Base-by-base conservation (phyloP, 2,329 filamentous ascomycete species). In the Neonectria coccinea region DNA sequence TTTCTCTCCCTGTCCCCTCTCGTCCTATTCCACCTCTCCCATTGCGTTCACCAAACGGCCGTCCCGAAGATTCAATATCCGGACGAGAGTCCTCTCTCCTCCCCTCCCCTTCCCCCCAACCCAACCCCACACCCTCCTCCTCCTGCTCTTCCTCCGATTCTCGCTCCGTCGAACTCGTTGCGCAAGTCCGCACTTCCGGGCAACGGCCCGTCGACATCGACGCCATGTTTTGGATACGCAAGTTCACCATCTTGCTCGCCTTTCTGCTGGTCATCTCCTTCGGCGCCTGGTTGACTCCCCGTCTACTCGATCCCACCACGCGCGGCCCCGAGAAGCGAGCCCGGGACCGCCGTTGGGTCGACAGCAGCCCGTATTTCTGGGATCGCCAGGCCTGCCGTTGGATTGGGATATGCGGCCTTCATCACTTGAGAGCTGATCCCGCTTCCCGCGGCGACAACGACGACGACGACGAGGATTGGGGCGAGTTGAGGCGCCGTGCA, bases 341-440 rank as follows among this genome's bases (percentile, higher is more conserved):
- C 56, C 88, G 89, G 69, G 90, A 93, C 75, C 80, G 81, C 62
- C 81, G 79, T 69, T 95, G 92, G 92, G 87, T 94, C 52, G 83
- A 87, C 50, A 90, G 86, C 18, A 92, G 91, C 14, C 88, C 88
- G 41, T 90, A 89, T 73, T 94, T 91, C 86, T 77, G 90, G 64
- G 92, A 94, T 77, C 86, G 91, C 33, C 93, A 93, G 74, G 83
- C 88, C 8, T 97, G 94, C 76, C 87, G 88, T 50, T 97, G 91
- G 91, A 80, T 97, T 45, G 86, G 91, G 36, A 78, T 97, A 29
- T 97, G 94, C 75, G 93, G 93, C 25, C 77, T 92, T n/a, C 83
- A 91, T 56, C 92, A 97, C 75, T 81, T 94, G 69, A 84, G 86
- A 57, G 86, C 82, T 48, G 89, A 90, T 73, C 85, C 86, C 22